Evolutionary conservation across 306 rosid genomes (phyloP).

Genomic region (Lotus japonicus): DNA sequence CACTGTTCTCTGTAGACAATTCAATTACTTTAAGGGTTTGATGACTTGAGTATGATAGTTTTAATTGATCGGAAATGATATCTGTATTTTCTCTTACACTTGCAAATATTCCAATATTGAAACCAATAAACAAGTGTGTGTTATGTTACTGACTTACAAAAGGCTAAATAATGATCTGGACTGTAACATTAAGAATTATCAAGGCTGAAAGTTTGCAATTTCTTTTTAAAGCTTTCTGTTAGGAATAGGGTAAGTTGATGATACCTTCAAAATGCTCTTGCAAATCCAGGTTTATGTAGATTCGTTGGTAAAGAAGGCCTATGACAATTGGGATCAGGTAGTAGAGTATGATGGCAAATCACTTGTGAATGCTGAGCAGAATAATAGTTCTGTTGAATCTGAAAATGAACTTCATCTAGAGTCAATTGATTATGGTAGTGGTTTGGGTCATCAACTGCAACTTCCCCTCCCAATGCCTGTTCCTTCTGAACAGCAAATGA

Average conservation of each 20-base stretch:
- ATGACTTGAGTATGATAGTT: background rate
- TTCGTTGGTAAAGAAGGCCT: constrained; percentile 87
- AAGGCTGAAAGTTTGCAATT: constrained; percentile 6
- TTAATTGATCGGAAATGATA: background rate
- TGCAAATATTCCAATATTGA: background rate
- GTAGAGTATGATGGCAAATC: constrained; percentile 91
- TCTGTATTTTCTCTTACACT: constrained; percentile 1
- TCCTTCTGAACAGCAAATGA: constrained; percentile 54
- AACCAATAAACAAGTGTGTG: background rate
- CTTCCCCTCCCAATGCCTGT: constrained; percentile 31
- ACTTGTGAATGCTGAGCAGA: constrained; percentile 45
- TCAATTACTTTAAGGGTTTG: background rate
- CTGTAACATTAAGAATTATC: constrained; percentile 3
- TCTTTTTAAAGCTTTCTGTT: constrained; percentile 1
- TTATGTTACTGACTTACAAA: background rate
- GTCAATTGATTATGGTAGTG: constrained; percentile 34
- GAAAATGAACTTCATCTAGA: constrained; percentile 50
- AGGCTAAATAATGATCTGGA: background rate
- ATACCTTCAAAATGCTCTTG: constrained; percentile 23
- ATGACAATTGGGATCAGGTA: constrained; percentile 89
- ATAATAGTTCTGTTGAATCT: constrained; percentile 32
- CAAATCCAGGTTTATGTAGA: constrained; percentile 78
- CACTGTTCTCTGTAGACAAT: background rate
- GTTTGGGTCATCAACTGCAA: constrained; percentile 52
- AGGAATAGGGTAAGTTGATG: constrained; percentile 14